Evolutionary conservation across 1,139 yeast species (phyloP).

Genomic region (Yarrowia galli): DNA sequence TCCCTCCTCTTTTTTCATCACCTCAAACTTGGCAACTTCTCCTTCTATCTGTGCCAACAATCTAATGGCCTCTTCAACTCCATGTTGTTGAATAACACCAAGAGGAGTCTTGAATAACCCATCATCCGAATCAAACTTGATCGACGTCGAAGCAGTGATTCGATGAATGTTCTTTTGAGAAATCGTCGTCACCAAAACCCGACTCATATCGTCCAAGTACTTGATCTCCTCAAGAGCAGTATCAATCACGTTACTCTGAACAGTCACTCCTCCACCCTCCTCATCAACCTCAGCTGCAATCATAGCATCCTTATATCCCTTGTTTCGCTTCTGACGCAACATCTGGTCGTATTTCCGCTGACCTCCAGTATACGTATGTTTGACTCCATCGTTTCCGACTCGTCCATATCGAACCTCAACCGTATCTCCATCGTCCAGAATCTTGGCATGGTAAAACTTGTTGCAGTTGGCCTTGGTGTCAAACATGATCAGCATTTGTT

Average conservation of each 20-base stretch:
- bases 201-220: slow-evolving; percentile 29
- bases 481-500: slow-evolving; percentile 38
- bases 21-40: background rate
- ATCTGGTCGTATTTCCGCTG: slow-evolving; percentile 34
- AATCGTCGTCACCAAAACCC: slow-evolving; percentile 22
- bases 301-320: slow-evolving; percentile 34
- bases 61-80: slow-evolving; percentile 16
- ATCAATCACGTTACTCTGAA: slow-evolving; percentile 19
- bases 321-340: slow-evolving; percentile 26
- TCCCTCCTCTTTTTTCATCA: background rate
- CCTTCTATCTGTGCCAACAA: slow-evolving; percentile 9
- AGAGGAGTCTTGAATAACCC: slow-evolving; percentile 34
- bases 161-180: slow-evolving; percentile 23
- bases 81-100: slow-evolving; percentile 33
- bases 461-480: slow-evolving; percentile 37
- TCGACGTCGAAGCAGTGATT: slow-evolving; percentile 30
- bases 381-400: slow-evolving; percentile 27
- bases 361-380: slow-evolving; percentile 24
- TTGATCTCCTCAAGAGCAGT: slow-evolving; percentile 37
- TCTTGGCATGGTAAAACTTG: slow-evolving; percentile 32
- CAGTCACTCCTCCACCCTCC: slow-evolving; percentile 27
- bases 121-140: slow-evolving; percentile 28
- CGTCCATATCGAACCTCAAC: slow-evolving; percentile 26
- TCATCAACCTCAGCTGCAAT: slow-evolving; percentile 26
- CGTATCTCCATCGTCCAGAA: slow-evolving; percentile 14